phyloP scores from a whole-genome alignment of 345 rosid genomes.

The Gossypium arboreum region DNA sequence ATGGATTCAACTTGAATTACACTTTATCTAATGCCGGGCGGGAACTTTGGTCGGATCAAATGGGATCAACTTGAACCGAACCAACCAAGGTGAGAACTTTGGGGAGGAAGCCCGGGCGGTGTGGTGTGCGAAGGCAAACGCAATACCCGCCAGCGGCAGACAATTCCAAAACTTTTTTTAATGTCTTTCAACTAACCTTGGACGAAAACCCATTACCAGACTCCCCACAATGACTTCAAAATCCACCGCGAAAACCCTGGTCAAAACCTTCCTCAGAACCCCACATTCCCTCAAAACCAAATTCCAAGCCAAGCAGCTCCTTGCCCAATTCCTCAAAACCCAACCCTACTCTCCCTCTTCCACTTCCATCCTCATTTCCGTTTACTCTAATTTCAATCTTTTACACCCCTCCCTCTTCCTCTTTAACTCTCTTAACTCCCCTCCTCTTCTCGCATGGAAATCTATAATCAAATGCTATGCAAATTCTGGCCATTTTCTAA shows the following conservation, averaged over 20 bases:
- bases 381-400: conserved; percentile 59
- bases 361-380: conserved; percentile 46
- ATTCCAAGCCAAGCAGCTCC: conserved; percentile 60
- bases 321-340: conserved; percentile 61
- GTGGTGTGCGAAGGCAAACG: no score
- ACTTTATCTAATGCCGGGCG: no score
- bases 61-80: no score
- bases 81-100: no score
- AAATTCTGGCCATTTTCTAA: conserved; percentile 36
- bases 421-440: conserved; percentile 48
- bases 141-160: no score
- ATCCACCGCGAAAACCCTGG: conserved; percentile 23
- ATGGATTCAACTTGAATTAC: no score
- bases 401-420: conserved; percentile 43
- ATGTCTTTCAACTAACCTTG: not conserved
- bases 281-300: conserved; percentile 36
- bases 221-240: conserved; percentile 1
- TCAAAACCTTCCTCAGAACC: conserved; percentile 36
- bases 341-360: conserved; percentile 31
- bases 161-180: not conserved
- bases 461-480: conserved; percentile 64
- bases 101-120: no score
- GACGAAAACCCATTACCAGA: not conserved
- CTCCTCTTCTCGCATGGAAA: conserved; percentile 67
- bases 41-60: no score